Base-by-base conservation (phyloP, 129 eudicot species). In the Chrysanthemum lavandulifolium region DNA sequence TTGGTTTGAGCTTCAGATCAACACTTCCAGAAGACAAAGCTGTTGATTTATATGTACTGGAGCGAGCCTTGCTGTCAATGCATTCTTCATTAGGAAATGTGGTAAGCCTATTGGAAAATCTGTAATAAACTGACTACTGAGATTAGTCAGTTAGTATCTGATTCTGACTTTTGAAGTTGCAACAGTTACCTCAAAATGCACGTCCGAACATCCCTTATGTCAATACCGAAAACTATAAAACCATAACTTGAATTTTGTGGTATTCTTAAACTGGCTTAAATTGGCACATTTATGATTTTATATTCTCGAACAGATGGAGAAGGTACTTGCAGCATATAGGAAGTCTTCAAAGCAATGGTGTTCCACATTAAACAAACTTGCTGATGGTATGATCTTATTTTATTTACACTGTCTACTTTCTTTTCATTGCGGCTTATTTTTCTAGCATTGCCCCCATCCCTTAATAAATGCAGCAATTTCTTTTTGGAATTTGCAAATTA, bases 11-110 rank as follows among this genome's bases (percentile, higher is more conserved):
- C 82, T 94, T 84, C 68, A 84, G 84, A 19, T 94, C 99, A 43
- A 90, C 93, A 63, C 89, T 94, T 71, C 97, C 97, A 23, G 99
- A 94, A 88, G 97, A 94, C 84, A 94, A 94, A 94, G 99, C 91
- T 70, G 99, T 94, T 73, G 99, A 94, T 76, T 79, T 94, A 8
- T 94, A 90, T 73, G 99, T 94, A 53, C 88, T 94, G 55, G 99
- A 94, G 79, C 80, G 97, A 82, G 99, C 97, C 19, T 88, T 94
- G 83, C 85, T 90, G 4, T 90, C 99, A 0, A 94, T 94, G 99
- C 99, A 94, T 83, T 94, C 99, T 78, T 90, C 99, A 14, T 90
- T 96, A 76, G 99, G 97, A 51, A 77, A 90, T 79, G 96, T 94
- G 99, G 96, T 94, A 85, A 80, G 89, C 48, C 52, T 29, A 48